These are phyloP conservation scores for Aspergillus sp. DNA, from an alignment of 2,329 filamentous ascomycete genomes.

Conservation along the genomic window DNA sequence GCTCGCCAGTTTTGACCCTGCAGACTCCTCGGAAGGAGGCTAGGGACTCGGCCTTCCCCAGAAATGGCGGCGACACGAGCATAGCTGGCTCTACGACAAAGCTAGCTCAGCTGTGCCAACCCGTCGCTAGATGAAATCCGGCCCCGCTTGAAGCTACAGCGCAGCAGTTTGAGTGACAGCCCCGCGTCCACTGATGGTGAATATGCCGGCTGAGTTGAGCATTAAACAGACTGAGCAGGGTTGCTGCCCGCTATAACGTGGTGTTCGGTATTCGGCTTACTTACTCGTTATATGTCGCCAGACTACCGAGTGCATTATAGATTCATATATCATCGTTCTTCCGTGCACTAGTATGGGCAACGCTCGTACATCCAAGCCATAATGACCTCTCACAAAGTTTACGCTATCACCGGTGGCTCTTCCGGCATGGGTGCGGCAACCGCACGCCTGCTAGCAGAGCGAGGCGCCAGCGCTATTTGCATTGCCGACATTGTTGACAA, in stretches of 20 bases:
- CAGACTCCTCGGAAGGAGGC: background rate
- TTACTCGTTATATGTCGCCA: background rate
- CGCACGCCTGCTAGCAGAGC: slow-evolving; percentile 12
- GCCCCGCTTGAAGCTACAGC: background rate
- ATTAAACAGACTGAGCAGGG: background rate
- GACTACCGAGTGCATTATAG: background rate
- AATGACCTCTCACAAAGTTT: background rate
- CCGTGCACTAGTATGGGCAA: background rate
- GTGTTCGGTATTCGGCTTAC: background rate
- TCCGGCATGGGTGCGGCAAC: slow-evolving; percentile 19
- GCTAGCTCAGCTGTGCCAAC: background rate
- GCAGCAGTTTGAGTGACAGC: background rate
- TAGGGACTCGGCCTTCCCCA: background rate
- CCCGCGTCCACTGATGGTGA: background rate
- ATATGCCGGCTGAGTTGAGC: background rate
- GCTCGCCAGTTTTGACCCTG: background rate
- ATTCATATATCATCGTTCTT: background rate
- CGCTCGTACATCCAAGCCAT: background rate
- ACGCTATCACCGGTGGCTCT: slow-evolving; percentile 17
- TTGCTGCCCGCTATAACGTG: background rate
- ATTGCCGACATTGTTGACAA: slow-evolving; percentile 9
- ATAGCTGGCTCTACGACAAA: background rate
- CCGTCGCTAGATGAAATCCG: background rate
- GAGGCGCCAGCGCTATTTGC: slow-evolving; percentile 10
- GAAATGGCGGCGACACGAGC: background rate